Evolutionary conservation across 208 protist species (phyloP).

Genomic region (Acanthamoeba castellanii): DNA sequence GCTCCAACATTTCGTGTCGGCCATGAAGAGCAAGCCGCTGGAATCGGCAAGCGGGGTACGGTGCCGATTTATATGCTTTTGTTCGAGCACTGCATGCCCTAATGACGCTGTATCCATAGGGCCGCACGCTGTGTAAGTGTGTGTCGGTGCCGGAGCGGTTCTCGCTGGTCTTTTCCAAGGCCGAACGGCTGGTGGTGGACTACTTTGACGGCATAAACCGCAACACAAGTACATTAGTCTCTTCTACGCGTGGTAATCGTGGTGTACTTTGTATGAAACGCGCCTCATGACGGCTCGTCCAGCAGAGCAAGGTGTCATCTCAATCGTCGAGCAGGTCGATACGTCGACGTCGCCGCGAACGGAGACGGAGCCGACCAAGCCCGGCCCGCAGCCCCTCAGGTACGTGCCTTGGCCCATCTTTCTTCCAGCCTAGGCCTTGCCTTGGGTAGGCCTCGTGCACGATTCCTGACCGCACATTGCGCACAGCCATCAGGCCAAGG

Average conservation of each 20-base stretch:
- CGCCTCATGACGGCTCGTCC: too few relatives aligned
- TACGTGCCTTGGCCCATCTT: neutral
- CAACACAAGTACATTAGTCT: neutral
- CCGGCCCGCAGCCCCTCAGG: neutral
- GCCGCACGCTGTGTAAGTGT: neutral
- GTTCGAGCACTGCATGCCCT: neutral
- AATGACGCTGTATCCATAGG: neutral
- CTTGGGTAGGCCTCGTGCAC: neutral
- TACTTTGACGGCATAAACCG: conserved; percentile 36
- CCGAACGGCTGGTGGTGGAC: neutral
- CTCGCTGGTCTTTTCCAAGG: conserved; percentile 55
- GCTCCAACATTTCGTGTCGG: neutral
- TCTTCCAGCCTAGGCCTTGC: too few relatives aligned
- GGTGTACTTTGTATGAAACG: too few relatives aligned
- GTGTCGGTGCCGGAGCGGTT: conserved; percentile 36
- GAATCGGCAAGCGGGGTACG: neutral
- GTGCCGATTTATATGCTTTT: neutral
- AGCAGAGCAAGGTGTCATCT: neutral
- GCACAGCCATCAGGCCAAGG: neutral
- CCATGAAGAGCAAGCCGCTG: neutral
- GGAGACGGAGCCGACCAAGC: neutral
- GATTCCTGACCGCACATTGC: neutral
- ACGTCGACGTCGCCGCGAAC: neutral
- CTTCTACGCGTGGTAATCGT: neutral
- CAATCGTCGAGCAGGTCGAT: neutral